A percentile compares a stretch with the other conserved stretches of the same genome.
Conservation (phyloP, 129 eudicot species). For the Centrapalus pauciflorus region DNA sequence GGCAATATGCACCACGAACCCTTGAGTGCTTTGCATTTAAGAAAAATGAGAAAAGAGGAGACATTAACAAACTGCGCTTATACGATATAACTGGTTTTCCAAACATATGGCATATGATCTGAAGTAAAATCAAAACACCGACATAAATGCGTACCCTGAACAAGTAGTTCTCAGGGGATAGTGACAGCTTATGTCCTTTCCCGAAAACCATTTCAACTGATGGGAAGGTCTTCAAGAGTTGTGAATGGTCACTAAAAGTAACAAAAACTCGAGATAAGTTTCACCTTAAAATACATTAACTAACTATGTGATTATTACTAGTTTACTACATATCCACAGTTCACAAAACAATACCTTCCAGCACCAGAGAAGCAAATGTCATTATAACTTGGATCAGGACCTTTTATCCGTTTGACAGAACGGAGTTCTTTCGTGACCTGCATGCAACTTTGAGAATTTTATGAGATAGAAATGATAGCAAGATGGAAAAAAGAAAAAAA, state of each 20-base stretch:
- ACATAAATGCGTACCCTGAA: slow-evolving; percentile 54
- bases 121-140: background rate
- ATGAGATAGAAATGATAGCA: background rate
- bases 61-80: background rate
- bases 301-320: slow-evolving; percentile 1
- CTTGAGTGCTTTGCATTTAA: slow-evolving; percentile 60
- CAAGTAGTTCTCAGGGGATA: slow-evolving; percentile 94
- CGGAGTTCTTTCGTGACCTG: slow-evolving; percentile 61
- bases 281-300: background rate
- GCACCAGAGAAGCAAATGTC: slow-evolving; percentile 98
- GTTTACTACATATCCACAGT: slow-evolving; percentile 9
- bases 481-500: background rate
- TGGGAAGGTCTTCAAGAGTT: slow-evolving; percentile 71
- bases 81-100: background rate
- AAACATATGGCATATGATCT: background rate
- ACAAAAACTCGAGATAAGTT: slow-evolving; percentile 17
- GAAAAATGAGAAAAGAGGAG: slow-evolving; percentile 3
- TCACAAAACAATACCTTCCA: slow-evolving; percentile 55
- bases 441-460: slow-evolving; percentile 11
- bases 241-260: slow-evolving; percentile 61
- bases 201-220: slow-evolving; percentile 81
- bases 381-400: slow-evolving; percentile 92
- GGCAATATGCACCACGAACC: slow-evolving; percentile 93
- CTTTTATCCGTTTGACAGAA: slow-evolving; percentile 58
- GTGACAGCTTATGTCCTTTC: slow-evolving; percentile 69